phyloP scores from a whole-genome alignment of 352 stramenopile genomes.

The Globisporangium carolinianum region DNA sequence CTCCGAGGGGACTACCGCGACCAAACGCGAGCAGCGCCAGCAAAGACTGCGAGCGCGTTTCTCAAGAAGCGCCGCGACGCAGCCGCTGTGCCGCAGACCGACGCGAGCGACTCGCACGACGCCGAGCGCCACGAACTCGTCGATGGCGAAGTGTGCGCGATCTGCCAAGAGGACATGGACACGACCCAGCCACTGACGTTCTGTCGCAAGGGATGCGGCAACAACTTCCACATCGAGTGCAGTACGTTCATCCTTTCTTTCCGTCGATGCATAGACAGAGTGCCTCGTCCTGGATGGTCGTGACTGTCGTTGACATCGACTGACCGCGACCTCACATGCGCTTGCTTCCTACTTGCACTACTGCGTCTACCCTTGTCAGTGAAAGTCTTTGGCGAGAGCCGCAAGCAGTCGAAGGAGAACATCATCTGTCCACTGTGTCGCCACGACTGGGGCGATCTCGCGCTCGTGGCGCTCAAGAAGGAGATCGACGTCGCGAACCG shows the following conservation, averaged over 20 bases:
- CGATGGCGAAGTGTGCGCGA: conserved; percentile 73
- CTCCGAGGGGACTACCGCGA: conserved; percentile 57
- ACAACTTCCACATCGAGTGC: conserved; percentile 71
- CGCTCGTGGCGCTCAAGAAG: conserved; percentile 56
- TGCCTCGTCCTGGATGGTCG: no score
- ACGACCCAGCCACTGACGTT: conserved; percentile 53
- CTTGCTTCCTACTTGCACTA: no score
- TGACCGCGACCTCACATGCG: no score
- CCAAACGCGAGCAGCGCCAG: conserved; percentile 14
- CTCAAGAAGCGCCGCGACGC: conserved; percentile 34
- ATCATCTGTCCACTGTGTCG: conserved; percentile 82
- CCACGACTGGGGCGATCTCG: conserved; percentile 68
- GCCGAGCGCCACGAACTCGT: conserved; percentile 51
- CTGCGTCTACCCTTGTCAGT: conserved; percentile 19
- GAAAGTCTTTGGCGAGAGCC: conserved; percentile 81
- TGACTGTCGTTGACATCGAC: no score
- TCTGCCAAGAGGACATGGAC: conserved; percentile 82
- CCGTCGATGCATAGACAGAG: no score
- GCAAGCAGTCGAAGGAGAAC: conserved; percentile 74
- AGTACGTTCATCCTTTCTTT: conserved; percentile 21
- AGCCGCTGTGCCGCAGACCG: conserved; percentile 12
- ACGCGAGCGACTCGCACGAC: conserved; percentile 14
- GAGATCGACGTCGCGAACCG: conserved; percentile 68
- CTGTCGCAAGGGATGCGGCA: conserved; percentile 70
- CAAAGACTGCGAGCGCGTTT: conserved; percentile 21